These are phyloP conservation scores for Pseudocercospora crystallina DNA, from an alignment of 2,329 filamentous ascomycete genomes.

Conservation along the genomic window DNA sequence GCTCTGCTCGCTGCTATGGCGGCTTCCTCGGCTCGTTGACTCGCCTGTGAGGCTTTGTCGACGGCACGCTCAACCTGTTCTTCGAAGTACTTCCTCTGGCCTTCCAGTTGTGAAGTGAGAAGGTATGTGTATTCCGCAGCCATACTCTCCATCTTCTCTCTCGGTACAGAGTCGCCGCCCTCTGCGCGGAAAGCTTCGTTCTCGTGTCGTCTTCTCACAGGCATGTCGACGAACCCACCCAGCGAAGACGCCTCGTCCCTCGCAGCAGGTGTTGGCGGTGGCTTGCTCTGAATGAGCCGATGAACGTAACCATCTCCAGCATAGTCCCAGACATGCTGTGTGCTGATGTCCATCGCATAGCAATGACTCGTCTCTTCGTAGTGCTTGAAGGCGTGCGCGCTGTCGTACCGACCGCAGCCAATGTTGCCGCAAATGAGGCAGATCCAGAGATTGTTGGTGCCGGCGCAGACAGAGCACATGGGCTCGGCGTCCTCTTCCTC, in stretches of 20 bases:
- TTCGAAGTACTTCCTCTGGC: conserved; percentile 90
- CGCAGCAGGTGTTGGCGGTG: conserved; percentile 46
- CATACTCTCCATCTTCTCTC: conserved; percentile 73
- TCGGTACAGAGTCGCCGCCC: conserved; percentile 66
- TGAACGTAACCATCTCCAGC: conserved; percentile 95
- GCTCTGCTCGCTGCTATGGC: conserved; percentile 49
- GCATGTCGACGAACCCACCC: conserved; percentile 70
- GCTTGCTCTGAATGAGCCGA: conserved; percentile 88
- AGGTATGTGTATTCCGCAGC: conserved; percentile 93
- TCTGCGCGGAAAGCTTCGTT: conserved; percentile 41
- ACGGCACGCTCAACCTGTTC: conserved; percentile 85
- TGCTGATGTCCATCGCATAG: conserved; percentile 88
- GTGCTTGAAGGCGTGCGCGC: conserved; percentile 89
- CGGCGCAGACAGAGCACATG: conserved; percentile 79
- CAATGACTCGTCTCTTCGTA: conserved; percentile 87
- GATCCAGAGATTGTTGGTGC: conserved; percentile 83
- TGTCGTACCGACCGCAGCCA: conserved; percentile 93
- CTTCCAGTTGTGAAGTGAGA: conserved; percentile 87
- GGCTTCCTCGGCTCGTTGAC: conserved; percentile 65
- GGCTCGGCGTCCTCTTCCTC: conserved; percentile 58
- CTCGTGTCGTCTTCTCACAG: conserved; percentile 46
- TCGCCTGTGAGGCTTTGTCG: conserved; percentile 80
- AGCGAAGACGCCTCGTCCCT: conserved; percentile 51
- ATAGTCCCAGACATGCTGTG: conserved; percentile 98
- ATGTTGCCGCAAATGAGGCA: conserved; percentile 91